Percentiles rank a stretch among this genome's conserved stretches.
These are phyloP conservation scores for Neofusicoccum ribis DNA, from an alignment of 2,329 filamentous ascomycete genomes.

Conservation along the genomic window DNA sequence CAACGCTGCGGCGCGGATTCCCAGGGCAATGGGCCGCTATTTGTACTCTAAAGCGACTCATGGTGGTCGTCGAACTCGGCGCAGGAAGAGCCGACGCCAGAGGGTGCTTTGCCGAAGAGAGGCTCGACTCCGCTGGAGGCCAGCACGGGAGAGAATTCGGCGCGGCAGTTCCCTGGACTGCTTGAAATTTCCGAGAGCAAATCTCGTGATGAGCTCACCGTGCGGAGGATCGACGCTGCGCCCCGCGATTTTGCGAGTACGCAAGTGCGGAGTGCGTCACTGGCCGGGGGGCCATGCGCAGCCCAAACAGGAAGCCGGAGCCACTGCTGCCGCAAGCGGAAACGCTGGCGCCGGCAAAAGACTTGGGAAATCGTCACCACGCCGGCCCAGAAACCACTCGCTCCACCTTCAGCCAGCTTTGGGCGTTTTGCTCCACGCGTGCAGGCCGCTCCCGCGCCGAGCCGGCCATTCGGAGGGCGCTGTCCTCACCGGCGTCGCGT, in stretches of 20 bases:
- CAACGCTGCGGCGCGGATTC: neutral
- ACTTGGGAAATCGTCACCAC: neutral
- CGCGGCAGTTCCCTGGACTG: neutral
- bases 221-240: conserved; percentile 13
- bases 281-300: neutral
- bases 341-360: neutral
- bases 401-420: neutral
- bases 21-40: neutral
- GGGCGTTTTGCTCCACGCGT: neutral
- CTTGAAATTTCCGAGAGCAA: neutral
- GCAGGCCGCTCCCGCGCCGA: neutral
- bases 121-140: neutral
- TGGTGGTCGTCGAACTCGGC: neutral
- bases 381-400: neutral
- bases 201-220: neutral
- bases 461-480: neutral
- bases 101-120: neutral
- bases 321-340: neutral
- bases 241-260: neutral
- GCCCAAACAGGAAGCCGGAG: neutral
- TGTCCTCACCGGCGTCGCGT: neutral
- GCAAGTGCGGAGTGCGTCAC: conserved; percentile 3
- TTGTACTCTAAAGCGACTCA: neutral
- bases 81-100: neutral
- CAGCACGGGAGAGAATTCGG: neutral